Evolutionary conservation across 2,329 filamentous ascomycete species (phyloP), one percentile per base, ranked within the genome.

Genomic region (Diaporthe amygdali): DNA sequence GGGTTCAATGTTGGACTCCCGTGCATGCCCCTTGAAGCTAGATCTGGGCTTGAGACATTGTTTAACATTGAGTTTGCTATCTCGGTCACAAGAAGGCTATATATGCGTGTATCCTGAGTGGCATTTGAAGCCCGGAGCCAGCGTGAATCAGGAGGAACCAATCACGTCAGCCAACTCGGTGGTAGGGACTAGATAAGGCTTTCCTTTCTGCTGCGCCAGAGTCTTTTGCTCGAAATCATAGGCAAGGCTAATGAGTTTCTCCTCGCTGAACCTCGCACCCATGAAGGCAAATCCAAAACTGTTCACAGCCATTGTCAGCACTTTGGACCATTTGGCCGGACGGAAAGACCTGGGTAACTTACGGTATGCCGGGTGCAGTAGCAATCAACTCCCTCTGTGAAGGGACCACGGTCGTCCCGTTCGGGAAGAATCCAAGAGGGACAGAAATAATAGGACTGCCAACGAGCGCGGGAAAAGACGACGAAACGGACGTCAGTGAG

Each of bases 211-310:
- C 17, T 81, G 75, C 2, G 76, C 75, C 39, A 74, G 64, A 1
- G 81, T 91, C 75, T 84, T 81, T 81, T 92, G 90, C 82, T 94
- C 91, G 79, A 89, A 93, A 2, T 90, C 91, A 82, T 91, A 93
- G 9, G 90, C 91, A 77, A 90, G 85, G 1, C 88, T 88, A 70
- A 93, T 88, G 72, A 93, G 76, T 20, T 80, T 84, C 71, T 87
- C 87, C 78, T 93, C 91, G 44, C 83, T 87, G 81, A 88, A 93
- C 55, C 83, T 84, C 2, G 78, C 77, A 0, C 90, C 91, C 63
- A 92, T 81, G 75, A 93, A 93, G 15, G 83, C 84, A 27, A 93
- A 78, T 0, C 91, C 91, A 76, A 92, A 91, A 3, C 59, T 64
- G 14, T 34, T 20, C 3, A 9, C 1, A 8, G 12, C 3, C 2